Percentiles rank a stretch among this genome's conserved stretches.
Evolutionary conservation across 257 asterid species (phyloP).

Genomic region (Solanum etuberosum): DNA sequence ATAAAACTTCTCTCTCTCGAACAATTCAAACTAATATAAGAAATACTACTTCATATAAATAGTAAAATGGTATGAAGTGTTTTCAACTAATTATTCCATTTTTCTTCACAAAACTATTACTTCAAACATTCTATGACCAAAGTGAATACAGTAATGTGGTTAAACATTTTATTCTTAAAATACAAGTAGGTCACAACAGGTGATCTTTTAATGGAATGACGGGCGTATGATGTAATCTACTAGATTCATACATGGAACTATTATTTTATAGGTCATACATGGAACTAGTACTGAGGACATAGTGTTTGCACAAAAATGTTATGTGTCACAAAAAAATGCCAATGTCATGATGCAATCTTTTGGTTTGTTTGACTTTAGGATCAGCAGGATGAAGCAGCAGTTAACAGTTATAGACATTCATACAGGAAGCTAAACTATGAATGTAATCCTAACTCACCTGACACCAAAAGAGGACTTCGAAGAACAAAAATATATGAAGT

Average conservation of each 20-base stretch:
- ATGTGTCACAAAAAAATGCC: not conserved
- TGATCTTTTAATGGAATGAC: not conserved
- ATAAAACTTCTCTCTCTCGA: not conserved
- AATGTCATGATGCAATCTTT: not conserved
- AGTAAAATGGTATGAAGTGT: not conserved
- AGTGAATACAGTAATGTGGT: not conserved
- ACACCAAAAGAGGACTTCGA: not conserved
- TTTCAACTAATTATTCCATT: not conserved
- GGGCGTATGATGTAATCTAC: not conserved
- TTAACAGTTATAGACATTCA: not conserved
- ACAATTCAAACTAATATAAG: not conserved
- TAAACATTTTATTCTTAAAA: not conserved
- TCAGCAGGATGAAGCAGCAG: not conserved
- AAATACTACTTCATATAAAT: not conserved
- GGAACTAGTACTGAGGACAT: not conserved
- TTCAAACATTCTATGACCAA: not conserved
- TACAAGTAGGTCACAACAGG: not conserved
- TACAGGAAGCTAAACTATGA: not conserved
- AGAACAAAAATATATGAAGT: not conserved
- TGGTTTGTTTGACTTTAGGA: not conserved
- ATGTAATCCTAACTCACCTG: not conserved
- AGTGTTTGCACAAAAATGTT: not conserved
- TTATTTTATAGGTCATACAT: not conserved
- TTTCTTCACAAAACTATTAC: not conserved
- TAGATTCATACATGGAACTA: not conserved